Base-by-base conservation (phyloP, 129 eudicot species). In the Lonicera japonica region DNA sequence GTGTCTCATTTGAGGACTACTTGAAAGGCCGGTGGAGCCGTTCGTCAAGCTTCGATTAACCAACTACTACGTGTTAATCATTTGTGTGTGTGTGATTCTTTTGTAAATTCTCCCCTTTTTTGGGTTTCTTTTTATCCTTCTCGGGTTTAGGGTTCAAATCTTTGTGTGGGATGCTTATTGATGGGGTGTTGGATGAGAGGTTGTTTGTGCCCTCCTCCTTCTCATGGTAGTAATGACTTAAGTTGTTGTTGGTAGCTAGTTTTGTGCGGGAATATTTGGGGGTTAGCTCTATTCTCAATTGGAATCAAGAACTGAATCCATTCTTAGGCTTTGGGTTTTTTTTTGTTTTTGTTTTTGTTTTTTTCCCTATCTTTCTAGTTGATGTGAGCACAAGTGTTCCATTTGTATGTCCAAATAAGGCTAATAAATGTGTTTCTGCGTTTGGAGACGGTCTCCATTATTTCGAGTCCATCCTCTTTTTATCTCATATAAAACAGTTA, bases 1-100 rank as follows among this genome's bases (percentile, higher is more conserved):
- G 67, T 54, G 71, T 88, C 25, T 92, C 95, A 0, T 69, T 92
- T 7, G 99, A 88, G 75, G 95, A 88, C 23, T 88, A 92, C 71
- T 64, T 88, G 5, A 67, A 80, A 66, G 96, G 90, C 48, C 69
- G 96, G 79, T 84, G 95, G 95, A 88, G 99, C 75, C 88, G 95
- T 4, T 82, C 96, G 19, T 80, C 96, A 29, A 92, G 99, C 78
- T 80, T 92, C 25, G 95, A 92, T 66, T 85, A 79, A 74, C 54
- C 18, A 13, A 41, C 0, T 29, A 55, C 10, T 39, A n/a, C 39
- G 17, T 47, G 14, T 29, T 29, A 29, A 36, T 11, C 29, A 11
- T 19, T 61, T 52, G 23, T 53, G 29, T 46, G 38, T 56, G 36
- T 52, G 50, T 24, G 51, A 36, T 54, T 54, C 43, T 65, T 25